Conservation (phyloP, 2,329 filamentous ascomycete species). For the Calonectria multiphialidica region DNA sequence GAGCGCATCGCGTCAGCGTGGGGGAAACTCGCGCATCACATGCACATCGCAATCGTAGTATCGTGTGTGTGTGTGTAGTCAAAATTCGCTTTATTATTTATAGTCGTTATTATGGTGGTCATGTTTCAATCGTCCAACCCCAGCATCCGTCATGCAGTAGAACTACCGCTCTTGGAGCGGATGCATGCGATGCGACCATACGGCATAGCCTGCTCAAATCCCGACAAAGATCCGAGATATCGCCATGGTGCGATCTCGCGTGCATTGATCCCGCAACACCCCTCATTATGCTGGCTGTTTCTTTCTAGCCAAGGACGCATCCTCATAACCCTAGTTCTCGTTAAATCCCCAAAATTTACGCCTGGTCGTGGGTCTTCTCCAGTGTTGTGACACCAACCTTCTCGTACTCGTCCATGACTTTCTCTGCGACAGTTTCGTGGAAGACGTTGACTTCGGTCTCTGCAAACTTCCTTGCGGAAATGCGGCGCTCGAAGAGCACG, state of each 20-base stretch:
- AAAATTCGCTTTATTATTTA: conserved; percentile 9
- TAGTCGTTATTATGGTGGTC: conserved; percentile 16
- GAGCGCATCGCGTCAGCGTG: not conserved
- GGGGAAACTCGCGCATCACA: not conserved
- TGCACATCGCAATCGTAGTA: not conserved
- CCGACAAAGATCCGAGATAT: conserved; percentile 45
- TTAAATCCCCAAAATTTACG: conserved; percentile 26
- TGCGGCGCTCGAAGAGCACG: conserved; percentile 80
- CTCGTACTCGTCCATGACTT: conserved; percentile 63
- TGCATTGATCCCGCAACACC: conserved; percentile 26
- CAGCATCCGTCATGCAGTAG: conserved; percentile 16
- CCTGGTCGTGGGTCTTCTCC: conserved; percentile 30
- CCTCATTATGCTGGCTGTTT: not conserved
- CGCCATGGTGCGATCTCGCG: conserved; percentile 35
- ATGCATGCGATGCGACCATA: conserved; percentile 9
- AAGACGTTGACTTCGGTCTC: conserved; percentile 69
- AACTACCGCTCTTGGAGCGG: not conserved
- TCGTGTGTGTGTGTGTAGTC: not conserved
- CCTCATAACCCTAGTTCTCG: conserved; percentile 14
- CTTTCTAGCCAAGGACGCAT: conserved; percentile 1
- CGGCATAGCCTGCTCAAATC: conserved; percentile 23
- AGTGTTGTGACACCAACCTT: conserved; percentile 43
- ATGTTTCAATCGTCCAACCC: conserved; percentile 24
- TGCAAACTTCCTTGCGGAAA: conserved; percentile 81
- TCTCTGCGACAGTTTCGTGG: conserved; percentile 61